Conservation (phyloP, 805 yeast genomes). For the Metschnikowia vanudenii region DNA sequence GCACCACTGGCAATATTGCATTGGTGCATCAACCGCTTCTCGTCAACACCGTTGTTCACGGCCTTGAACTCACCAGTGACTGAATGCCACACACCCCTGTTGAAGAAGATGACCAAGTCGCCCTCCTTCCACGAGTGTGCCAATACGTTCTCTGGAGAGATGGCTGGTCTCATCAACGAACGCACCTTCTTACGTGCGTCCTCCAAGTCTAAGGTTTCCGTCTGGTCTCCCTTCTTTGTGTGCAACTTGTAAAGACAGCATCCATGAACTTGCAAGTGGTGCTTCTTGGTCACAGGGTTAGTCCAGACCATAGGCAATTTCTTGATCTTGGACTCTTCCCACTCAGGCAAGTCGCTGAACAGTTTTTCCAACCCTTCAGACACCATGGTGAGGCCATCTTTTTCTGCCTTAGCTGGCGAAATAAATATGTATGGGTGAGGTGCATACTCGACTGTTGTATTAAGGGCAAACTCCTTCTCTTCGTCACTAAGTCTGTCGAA, state of each 20-base stretch:
- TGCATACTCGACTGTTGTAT: conserved; percentile 82
- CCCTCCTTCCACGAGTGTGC: conserved; percentile 84
- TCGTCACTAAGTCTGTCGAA: conserved; percentile 63
- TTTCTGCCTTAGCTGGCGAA: conserved; percentile 74
- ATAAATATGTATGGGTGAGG: conserved; percentile 91
- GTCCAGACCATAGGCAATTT: conserved; percentile 88
- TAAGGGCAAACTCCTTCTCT: conserved; percentile 71
- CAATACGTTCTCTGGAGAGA: conserved; percentile 68
- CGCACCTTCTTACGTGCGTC: conserved; percentile 75
- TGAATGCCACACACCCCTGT: conserved; percentile 89
- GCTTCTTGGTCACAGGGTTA: conserved; percentile 79
- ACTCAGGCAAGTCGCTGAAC: conserved; percentile 69
- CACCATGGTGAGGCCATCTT: conserved; percentile 84
- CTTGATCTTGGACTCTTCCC: conserved; percentile 80
- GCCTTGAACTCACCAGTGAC: conserved; percentile 83
- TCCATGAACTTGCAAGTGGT: conserved; percentile 84
- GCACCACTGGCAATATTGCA: conserved; percentile 84
- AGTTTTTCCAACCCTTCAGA: conserved; percentile 72
- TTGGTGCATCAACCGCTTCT: conserved; percentile 86
- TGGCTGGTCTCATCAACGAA: conserved; percentile 81
- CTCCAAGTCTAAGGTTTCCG: conserved; percentile 51
- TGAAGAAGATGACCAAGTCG: conserved; percentile 81
- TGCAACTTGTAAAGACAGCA: conserved; percentile 74
- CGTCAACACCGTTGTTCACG: conserved; percentile 51
- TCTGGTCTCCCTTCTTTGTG: conserved; percentile 50